These are phyloP conservation scores for Zygotorulaspora mrakii DNA, from an alignment of 1,139 yeast species.

Conservation along the genomic window DNA sequence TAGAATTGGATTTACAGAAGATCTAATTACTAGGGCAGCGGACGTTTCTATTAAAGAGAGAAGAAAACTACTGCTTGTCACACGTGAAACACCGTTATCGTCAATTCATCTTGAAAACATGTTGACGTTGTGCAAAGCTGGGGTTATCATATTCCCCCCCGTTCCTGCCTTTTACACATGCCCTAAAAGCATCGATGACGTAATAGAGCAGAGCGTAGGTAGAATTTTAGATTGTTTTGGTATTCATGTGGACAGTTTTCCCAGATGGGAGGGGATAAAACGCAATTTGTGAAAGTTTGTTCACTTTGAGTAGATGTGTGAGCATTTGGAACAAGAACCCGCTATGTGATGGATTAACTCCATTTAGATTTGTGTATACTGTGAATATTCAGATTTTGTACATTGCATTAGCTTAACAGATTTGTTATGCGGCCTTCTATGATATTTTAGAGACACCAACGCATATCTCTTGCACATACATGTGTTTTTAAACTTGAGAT, in stretches of 20 bases:
- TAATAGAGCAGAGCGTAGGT: constrained; percentile 26
- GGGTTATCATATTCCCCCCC: constrained; percentile 28
- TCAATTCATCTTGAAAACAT: constrained; percentile 29
- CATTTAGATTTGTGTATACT: too few relatives aligned
- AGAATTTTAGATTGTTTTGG: constrained; percentile 25
- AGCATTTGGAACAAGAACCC: too few relatives aligned
- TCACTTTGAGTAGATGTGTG: not conserved
- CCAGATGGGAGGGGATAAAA: constrained; percentile 24
- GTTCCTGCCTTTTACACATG: constrained; percentile 30
- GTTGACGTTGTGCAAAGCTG: constrained; percentile 20
- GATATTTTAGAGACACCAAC: too few relatives aligned
- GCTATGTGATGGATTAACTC: too few relatives aligned
- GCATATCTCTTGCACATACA: too few relatives aligned
- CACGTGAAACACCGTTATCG: constrained; percentile 29
- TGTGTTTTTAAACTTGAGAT: too few relatives aligned
- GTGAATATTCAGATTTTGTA: too few relatives aligned
- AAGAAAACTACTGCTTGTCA: constrained; percentile 22
- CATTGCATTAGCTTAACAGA: too few relatives aligned
- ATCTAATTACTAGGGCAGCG: constrained; percentile 28
- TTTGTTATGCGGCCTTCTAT: too few relatives aligned
- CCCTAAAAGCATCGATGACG: constrained; percentile 23
- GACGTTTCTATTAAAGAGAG: constrained; percentile 30
- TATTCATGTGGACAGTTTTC: constrained; percentile 20
- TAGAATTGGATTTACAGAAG: constrained; percentile 28
- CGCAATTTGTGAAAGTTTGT: not conserved